Conservation (phyloP, 2,329 filamentous ascomycete genomes). For the Botrytis paeoniae region DNA sequence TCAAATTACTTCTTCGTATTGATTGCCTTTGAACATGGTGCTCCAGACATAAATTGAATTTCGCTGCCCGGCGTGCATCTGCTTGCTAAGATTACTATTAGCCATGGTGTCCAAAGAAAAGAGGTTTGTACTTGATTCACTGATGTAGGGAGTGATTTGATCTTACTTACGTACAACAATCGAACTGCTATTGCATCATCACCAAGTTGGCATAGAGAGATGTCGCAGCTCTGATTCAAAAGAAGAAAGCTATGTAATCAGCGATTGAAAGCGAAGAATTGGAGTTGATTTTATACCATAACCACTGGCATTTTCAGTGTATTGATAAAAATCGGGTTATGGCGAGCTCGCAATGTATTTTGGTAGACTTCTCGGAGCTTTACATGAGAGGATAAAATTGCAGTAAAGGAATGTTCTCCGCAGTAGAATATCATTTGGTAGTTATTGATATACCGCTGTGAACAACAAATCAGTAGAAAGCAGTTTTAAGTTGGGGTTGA, state of each 20-base stretch:
- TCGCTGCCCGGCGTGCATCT: neutral
- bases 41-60: neutral
- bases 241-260: neutral
- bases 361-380: neutral
- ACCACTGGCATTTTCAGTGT: neutral
- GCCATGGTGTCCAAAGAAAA: neutral
- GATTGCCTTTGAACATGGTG: neutral
- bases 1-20: neutral
- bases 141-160: no score
- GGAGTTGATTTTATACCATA: neutral
- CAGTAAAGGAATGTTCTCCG: no score
- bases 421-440: neutral
- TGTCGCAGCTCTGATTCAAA: neutral
- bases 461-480: neutral
- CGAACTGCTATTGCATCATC: neutral
- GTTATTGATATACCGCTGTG: neutral
- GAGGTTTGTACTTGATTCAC: neutral
- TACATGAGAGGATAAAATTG: neutral
- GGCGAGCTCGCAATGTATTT: rapidly evolving
- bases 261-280: neutral
- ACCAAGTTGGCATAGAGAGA: neutral
- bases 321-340: neutral
- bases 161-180: neutral
- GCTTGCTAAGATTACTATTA: neutral
- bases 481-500: neutral